Base-by-base conservation (phyloP, 768 basidiomycete genomes). In the Coprinopsis marcescibilis region DNA sequence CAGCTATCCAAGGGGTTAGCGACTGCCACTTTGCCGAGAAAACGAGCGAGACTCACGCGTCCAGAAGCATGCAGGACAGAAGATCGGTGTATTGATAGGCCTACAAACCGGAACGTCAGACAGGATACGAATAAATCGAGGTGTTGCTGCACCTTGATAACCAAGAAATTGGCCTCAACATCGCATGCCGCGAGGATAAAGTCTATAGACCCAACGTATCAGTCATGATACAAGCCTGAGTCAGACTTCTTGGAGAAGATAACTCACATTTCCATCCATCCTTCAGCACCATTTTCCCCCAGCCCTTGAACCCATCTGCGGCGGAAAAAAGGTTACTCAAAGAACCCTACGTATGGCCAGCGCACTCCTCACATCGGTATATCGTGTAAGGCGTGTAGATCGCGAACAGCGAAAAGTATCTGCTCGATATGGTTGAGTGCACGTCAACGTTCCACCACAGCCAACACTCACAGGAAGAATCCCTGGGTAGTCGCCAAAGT, bases 331-430 rank as follows among this genome's bases (percentile, higher is more conserved):
- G 46, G 23, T 17, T 42, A 50, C 15, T 44, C 40, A 17, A 37
- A 47, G 24, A 14, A 17, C 38, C 10, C 12, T n/a, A 44, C n/a
- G 46, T 10, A 43, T 6, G 45, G 44, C 13, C 36, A 20, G 26
- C 13, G 32, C 21, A 46, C 12, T 3, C 60, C 85, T 45, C 54
- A 90, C 88, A 93, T 68, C 80, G 72, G 60, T 89, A 91, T 26
- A 93, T 87, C 29, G 90, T 93, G 68, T 89, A 92, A 0, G 90
- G 90, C 19, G 90, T 90, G 60, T 91, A 93, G 45, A 80, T 65
- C 21, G 73, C 37, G 61, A 85, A 87, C 19, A 93, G 58, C 3
- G 86, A 74, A 57, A 89, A 83, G 65, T 93, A 92, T 54, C 89
- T 91, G 49, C n/a, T 17, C 32, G 32, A 15, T 48, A 36, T 36